These are phyloP conservation scores for Citrus mangshanensis DNA, from an alignment of 345 rosid species.

Conservation along the genomic window DNA sequence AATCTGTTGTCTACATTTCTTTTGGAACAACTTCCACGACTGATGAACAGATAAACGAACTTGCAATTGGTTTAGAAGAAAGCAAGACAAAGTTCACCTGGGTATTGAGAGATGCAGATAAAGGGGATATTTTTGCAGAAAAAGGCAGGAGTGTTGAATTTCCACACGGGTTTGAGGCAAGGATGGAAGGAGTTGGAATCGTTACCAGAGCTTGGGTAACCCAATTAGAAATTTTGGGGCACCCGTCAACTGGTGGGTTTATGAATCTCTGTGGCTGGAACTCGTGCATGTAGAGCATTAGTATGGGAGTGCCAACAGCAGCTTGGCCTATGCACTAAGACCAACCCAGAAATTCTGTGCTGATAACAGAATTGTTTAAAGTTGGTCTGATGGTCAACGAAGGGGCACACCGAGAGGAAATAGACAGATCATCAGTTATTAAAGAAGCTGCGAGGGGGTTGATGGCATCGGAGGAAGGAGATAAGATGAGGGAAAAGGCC, in stretches of 20 bases:
- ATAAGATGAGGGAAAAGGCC: not conserved
- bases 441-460: not conserved
- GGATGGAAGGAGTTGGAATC: not conserved
- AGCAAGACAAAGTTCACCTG: constrained; percentile 11
- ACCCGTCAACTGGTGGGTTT: constrained; percentile 3
- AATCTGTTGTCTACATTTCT: constrained; percentile 22
- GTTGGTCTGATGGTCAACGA: constrained; percentile 4
- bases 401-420: not conserved
- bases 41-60: constrained; percentile 20
- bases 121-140: not conserved
- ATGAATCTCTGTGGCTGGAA: constrained; percentile 18
- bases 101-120: constrained; percentile 13
- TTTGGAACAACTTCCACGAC: constrained; percentile 23
- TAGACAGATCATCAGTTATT: not conserved
- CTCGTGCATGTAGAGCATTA: constrained; percentile 8
- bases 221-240: constrained; percentile 9
- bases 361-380: not conserved
- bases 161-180: not conserved
- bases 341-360: not conserved
- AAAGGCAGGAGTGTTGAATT: not conserved
- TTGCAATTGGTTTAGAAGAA: constrained; percentile 13
- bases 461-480: not conserved
- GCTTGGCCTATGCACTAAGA: constrained; percentile 20
- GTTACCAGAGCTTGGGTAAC: constrained; percentile 8
- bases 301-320: constrained; percentile 10